A percentile compares a stretch with the other conserved stretches of the same genome.
These are phyloP conservation scores for Blepharisma undulans DNA, from an alignment of 169 alveolate genomes.

Conservation along the genomic window DNA sequence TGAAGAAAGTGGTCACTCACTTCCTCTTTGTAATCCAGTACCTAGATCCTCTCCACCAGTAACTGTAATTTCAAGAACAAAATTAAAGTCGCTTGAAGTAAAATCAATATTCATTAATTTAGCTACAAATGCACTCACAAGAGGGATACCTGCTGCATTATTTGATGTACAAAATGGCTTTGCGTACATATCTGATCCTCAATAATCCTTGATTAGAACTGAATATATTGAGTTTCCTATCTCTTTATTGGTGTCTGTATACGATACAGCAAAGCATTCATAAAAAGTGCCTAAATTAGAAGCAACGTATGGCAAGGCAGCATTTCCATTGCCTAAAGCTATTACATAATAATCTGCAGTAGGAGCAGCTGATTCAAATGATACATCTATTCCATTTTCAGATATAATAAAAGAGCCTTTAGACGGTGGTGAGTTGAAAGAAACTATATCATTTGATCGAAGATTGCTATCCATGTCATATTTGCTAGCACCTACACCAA, in stretches of 20 bases:
- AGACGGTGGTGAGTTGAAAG: background rate
- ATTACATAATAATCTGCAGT: background rate
- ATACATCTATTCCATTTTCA: background rate
- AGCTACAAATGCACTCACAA: background rate
- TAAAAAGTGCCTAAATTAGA: background rate
- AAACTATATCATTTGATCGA: background rate
- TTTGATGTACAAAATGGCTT: background rate
- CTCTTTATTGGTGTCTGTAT: background rate
- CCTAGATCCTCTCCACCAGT: background rate
- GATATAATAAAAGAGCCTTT: background rate
- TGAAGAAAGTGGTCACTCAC: background rate
- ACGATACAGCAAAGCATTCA: background rate
- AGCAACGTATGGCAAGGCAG: background rate
- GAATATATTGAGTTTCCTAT: background rate
- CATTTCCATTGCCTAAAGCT: background rate
- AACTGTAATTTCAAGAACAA: background rate
- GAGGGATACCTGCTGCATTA: background rate
- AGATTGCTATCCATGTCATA: background rate
- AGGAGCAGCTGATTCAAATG: background rate
- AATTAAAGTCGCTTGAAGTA: background rate
- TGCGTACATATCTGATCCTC: background rate
- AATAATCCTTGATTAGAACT: background rate
- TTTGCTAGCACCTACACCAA: background rate
- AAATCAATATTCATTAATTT: background rate
- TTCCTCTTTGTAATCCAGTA: background rate